These are phyloP conservation scores for Mycena metata DNA, from an alignment of 768 basidiomycete genomes.

Conservation along the genomic window DNA sequence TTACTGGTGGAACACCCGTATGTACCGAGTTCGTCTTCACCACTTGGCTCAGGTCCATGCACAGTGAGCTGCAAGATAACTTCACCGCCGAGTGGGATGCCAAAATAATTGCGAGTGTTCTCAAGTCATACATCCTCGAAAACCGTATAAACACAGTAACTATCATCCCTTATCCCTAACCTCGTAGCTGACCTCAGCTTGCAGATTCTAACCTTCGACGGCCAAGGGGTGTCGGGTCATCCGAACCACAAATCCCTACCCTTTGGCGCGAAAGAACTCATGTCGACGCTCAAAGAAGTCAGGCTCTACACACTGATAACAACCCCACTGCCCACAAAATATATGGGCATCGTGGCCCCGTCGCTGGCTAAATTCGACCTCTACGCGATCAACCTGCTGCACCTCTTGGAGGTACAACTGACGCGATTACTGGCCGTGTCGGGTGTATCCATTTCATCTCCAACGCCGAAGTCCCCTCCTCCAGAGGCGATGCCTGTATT, in stretches of 20 bases:
- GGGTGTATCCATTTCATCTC: slow-evolving; percentile 24
- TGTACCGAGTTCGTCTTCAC: slow-evolving; percentile 44
- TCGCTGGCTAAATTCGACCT: slow-evolving; percentile 64
- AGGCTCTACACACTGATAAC: slow-evolving; percentile 74
- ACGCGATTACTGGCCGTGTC: slow-evolving; percentile 27
- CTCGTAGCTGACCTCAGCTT: slow-evolving; percentile 11
- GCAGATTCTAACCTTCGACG: slow-evolving; percentile 91
- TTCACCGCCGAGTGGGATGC: slow-evolving; percentile 77
- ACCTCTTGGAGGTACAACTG: slow-evolving; percentile 42
- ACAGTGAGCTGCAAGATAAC: slow-evolving; percentile 79
- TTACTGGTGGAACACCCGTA: slow-evolving; percentile 81
- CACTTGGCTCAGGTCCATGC: not conserved
- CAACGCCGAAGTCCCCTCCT: not conserved
- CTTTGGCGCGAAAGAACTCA: slow-evolving; percentile 64
- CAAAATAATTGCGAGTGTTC: slow-evolving; percentile 66
- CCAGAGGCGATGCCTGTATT: slow-evolving; percentile 56
- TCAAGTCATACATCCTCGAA: slow-evolving; percentile 69
- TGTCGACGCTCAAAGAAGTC: slow-evolving; percentile 46
- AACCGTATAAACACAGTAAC: slow-evolving; percentile 75
- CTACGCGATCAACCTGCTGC: slow-evolving; percentile 42
- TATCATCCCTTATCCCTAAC: slow-evolving; percentile 29
- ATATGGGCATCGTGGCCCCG: slow-evolving; percentile 67
- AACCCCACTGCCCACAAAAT: slow-evolving; percentile 70
- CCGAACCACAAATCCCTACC: slow-evolving; percentile 88
- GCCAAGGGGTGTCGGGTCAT: slow-evolving; percentile 81